Evolutionary conservation across 192 early-diverging fungal species (phyloP).

Genomic region (Phycomyces nitens): DNA sequence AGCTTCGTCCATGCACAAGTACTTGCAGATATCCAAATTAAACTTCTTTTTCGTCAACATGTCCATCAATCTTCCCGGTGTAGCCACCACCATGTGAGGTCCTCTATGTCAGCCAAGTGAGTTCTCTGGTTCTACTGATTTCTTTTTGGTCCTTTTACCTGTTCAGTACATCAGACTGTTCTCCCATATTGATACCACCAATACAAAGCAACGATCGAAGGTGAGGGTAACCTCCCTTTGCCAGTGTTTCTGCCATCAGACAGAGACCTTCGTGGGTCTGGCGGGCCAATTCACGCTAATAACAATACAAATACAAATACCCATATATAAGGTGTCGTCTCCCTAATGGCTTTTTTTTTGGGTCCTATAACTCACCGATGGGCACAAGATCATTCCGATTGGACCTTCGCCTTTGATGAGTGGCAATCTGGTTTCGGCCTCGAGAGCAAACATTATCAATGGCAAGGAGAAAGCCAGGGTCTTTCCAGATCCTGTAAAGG

Average conservation of each 20-base stretch:
- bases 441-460: constrained; percentile 88
- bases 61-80: constrained; percentile 91
- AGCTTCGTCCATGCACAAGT: constrained; percentile 95
- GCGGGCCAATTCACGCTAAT: constrained; percentile 85
- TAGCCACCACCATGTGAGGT: constrained; percentile 93
- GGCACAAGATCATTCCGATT: constrained; percentile 90
- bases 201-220: constrained; percentile 83
- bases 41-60: constrained; percentile 86
- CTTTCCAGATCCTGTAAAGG: constrained; percentile 97
- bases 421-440: constrained; percentile 85
- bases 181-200: constrained; percentile 91
- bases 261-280: constrained; percentile 89
- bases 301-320: neutral
- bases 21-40: constrained; percentile 85
- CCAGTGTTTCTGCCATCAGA: constrained; percentile 57
- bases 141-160: too few relatives aligned
- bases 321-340: too few relatives aligned
- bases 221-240: constrained; percentile 63
- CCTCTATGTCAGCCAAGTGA: too few relatives aligned
- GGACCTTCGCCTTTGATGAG: constrained; percentile 86
- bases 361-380: constrained; percentile 60
- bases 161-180: constrained; percentile 71
- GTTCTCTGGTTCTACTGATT: too few relatives aligned
- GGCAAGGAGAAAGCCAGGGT: constrained; percentile 93
- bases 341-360: neutral